Evolutionary conservation across 148 eudicot genomes (phyloP), one percentile per base, ranked within the genome.

Genomic region (Heliosperma pusillum): DNA sequence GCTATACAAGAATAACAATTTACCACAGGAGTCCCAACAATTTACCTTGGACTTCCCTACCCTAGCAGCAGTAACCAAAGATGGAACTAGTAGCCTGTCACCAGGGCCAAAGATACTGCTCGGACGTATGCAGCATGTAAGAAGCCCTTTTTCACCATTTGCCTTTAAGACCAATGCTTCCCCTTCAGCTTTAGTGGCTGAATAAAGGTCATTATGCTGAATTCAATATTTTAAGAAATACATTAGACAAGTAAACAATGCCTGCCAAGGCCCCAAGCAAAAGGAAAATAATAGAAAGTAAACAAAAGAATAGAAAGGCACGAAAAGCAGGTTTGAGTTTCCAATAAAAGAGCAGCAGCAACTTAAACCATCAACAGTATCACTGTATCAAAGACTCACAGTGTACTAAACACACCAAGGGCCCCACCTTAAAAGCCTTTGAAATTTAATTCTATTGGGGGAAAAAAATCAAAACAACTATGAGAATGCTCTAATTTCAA

Each of bases 41-140:
- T 76, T 16, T 86, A 91, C 98, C 97, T 94, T 94, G n/a, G 89
- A 83, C 76, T 91, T 91, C 74, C 98, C 98, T 29, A 92, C 96
- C 88, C 92, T 87, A 67, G 98, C 98, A 80, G 97, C 96, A 77
- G 88, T 67, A 69, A 91, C 93, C 82, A 93, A 82, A 72, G 98
- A 89, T 69, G 98, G 98, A 71, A 93, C 91, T 40, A 93, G 89
- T 79, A 93, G 86, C 83, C 79, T 91, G 75, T 93, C 98, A 85
- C 98, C 97, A 77, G 98, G 98, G 73, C 98, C 98, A 80, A 93
- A 93, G 71, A 93, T 88, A 80, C 95, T 82, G 86, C 98, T 91
- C 72, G 98, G 98, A 55, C 98, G 92, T 74, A 93, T 86, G 80
- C 95, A 89, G 82, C 98, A 93, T 13, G 98, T 93, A 50, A 91